phyloP scores from a whole-genome alignment of 164 flowering plant species.

The Macadamia tetraphylla region DNA sequence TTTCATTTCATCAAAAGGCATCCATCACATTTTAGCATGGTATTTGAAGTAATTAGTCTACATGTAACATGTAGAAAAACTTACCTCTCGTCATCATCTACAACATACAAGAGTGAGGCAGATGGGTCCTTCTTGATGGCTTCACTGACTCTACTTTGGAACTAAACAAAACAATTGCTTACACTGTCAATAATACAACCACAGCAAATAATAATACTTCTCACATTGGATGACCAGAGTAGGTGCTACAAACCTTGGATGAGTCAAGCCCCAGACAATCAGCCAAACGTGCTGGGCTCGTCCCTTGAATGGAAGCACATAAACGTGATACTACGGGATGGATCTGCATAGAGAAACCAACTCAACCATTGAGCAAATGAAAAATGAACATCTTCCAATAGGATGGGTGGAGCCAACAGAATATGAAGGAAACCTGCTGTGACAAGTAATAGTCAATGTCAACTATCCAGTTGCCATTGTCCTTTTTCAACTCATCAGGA shows the following conservation, averaged over 20 bases:
- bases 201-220: not conserved
- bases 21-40: not conserved
- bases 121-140: slow-evolving; percentile 45
- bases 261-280: slow-evolving; percentile 97
- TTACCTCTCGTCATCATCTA: slow-evolving; percentile 84
- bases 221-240: not conserved
- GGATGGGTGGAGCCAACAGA: not conserved
- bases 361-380: not conserved
- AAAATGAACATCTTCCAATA: not conserved
- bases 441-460: slow-evolving; percentile 95
- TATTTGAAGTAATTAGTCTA: not conserved
- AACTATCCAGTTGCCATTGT: slow-evolving; percentile 73
- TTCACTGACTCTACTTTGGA: slow-evolving; percentile 56
- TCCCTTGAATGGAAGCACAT: slow-evolving; percentile 93
- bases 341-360: slow-evolving; percentile 45
- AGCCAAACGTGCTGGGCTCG: slow-evolving; percentile 92
- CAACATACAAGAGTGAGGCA: slow-evolving; percentile 38
- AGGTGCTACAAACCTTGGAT: slow-evolving; percentile 57
- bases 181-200: slow-evolving; percentile 4
- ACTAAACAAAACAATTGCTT: slow-evolving; percentile 35
- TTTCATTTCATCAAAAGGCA: slow-evolving; percentile 3
- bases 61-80: not conserved
- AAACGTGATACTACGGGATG: slow-evolving; percentile 97
- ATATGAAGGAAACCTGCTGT: slow-evolving; percentile 57
- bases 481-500: slow-evolving; percentile 85